Evolutionary conservation across 1,284 basidiomycete genomes (phyloP), one percentile per base, ranked within the genome.

Genomic region (Quambalaria eucalypti): DNA sequence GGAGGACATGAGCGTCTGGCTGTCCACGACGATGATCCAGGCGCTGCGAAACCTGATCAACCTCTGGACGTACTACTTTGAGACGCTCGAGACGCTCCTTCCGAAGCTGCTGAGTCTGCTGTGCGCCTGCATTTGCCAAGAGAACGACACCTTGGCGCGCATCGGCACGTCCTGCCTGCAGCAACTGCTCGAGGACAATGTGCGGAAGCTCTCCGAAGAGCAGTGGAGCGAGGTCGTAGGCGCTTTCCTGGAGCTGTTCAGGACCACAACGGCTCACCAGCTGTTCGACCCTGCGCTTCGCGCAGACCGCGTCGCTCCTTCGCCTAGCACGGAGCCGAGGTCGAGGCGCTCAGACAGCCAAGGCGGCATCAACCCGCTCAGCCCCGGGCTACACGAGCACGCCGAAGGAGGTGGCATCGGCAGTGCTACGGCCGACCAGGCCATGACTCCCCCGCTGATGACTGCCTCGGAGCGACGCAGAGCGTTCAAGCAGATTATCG

Each of bases 1-100:
- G 71, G 95, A 98, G 74, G 95, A 98, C 69, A 95, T 97, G 90
- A 95, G 90, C 68, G 92, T 99, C 14, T 99, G 95, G 95, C 79
- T 99, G 48, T 96, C 91, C 42, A 97, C 95, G 7, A 99, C 95
- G 1, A 92, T 99, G 86, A 97, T 99, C 54, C 93, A 98, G 74
- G 95, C 95, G 1, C 81, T 99, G 55, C 84, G 95, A 31, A 90
- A 97, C 77, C 81, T 98, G 61, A 88, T 99, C 60, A 90, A 95
- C 73, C 82, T 99, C 21, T 99, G 95, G 77, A 95, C 95, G 1
- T 89, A 84, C 78, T 95, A 91, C 79, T 98, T 97, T 76, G 87
- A 90, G 60, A 91, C 86, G 10, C 78, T 99, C 65, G 90, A 93
- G 70, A 82, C 86, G 46, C 87, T 89, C 77, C 80, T 98, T 52